Base-by-base conservation (phyloP, 1,284 basidiomycete genomes). In the Fomes fomentarius region DNA sequence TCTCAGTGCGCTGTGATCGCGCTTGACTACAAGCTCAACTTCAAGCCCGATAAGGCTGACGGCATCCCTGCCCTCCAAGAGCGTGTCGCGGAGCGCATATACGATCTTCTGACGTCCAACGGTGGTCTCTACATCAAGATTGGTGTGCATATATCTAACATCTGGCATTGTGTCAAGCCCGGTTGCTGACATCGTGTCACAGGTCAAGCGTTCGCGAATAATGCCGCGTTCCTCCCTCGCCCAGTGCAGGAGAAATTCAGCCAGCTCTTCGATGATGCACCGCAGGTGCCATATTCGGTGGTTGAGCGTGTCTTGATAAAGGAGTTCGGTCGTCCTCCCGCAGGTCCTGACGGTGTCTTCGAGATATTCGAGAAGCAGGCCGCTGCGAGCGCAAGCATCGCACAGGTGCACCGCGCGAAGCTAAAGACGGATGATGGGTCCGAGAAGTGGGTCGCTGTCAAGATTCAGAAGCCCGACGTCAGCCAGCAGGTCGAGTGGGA, bases 51-150 rank as follows among this genome's bases (percentile, higher is more conserved):
- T 62, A 77, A 88, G 73, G 76, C 79, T 58, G 82, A 89, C 17
- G 72, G 79, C 46, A 94, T 95, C 63, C 87, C 89, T 6, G 76
- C 81, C 19, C 75, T 96, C 3, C 94, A 96, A 61, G 82, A 88
- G 58, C 82, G 94, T 41, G 91, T 94, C 10, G 92, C 92, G 0
- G 74, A 85, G n/a, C 75, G 91, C 44, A 75, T 96, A 41, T 87
- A 85, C 61, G 74, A 86, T 68, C 77, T 94, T 42, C 84, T 94
- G 61, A 88, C 85, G 2, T 78, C 78, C 19, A 95, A 95, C 69
- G 88, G 90, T 15, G 94, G 94, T 2, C 75, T 96, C 9, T 96
- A 95, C 70, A 91, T 96, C 66, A 96, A 96, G 71, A 89, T 95
- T 31, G 93, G 91, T 76, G 69, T 71, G 78, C 74, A 59, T n/a